Base-by-base conservation (phyloP, 768 basidiomycete genomes). In the Russula sp. region DNA sequence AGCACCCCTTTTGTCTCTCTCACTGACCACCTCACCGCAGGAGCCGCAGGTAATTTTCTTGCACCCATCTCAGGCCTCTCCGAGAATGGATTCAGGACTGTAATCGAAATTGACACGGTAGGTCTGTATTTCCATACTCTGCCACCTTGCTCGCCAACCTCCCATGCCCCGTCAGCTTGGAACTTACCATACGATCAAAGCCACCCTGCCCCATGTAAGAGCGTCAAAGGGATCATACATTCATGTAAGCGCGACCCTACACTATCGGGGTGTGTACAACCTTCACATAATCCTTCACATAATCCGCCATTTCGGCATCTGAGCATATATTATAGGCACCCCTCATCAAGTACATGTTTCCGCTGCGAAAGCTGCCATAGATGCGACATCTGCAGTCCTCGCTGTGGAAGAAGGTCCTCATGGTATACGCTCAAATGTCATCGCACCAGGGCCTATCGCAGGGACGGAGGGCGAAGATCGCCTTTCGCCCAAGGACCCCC, bases 11-110 rank as follows among this genome's bases (percentile, higher is more conserved):
- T 40, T 31, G n/a, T 34, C 45, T 37, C 35, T 27, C 32, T 14
- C 37, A 22, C 40, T 22, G 22, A 37, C 44, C 54, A 31, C 31
- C 18, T 27, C 42, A 10, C 52, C 31, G 18, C 64, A 94, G 92
- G 92, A 65, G 94, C 94, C 47, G 96, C 96, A 62, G 96, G 96
- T 3, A 99, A 98, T 77, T 99, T 98, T 77, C 79, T 99, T 34
- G 88, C 89, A 1, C 88, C 94, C 16, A 91, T 96, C 62, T 83
- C 84, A 44, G 83, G 80, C 1, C 80, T 97, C 63, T 94, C 91
- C 2, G 86, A 90, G 72, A 94, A 93, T 70, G 96, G 86, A 2
- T 98, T 98, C 80, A 83, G 79, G 72, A 94, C 94, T 1, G 95
- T 98, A 39, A 79, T 98, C 62, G 91, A 94, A 71, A 98, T 98